Evolutionary conservation across 495 filamentous ascomycete genomes (phyloP).

Genomic region (Aspergillus funiculosus): DNA sequence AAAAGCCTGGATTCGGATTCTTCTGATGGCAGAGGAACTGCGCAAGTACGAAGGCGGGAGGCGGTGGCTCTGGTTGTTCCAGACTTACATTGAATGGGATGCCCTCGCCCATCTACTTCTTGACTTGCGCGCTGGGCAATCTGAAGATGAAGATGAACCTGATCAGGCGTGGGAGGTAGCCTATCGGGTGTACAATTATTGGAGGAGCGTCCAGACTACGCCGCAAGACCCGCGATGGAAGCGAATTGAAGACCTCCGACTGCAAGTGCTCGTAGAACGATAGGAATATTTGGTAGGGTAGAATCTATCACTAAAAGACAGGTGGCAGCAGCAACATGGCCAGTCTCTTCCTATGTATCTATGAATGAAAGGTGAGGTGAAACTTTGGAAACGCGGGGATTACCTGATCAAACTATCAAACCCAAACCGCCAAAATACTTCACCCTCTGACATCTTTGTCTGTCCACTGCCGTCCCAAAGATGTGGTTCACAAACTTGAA

Average conservation of each 20-base stretch:
- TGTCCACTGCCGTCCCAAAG: too few species aligned
- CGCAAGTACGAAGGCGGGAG: slow-evolving; percentile 15
- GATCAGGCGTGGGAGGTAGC: slow-evolving; percentile 13
- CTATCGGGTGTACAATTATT: slow-evolving; percentile 17
- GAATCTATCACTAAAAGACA: too few species aligned
- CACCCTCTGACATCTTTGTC: too few species aligned
- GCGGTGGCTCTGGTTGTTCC: slow-evolving; percentile 53
- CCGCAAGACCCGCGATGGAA: not conserved
- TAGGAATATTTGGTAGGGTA: too few species aligned
- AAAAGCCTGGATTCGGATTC: not conserved
- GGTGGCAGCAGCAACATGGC: too few species aligned
- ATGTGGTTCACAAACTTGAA: too few species aligned
- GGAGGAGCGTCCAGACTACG: not conserved
- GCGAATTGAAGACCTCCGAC: not conserved
- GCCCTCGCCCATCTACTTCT: slow-evolving; percentile 62
- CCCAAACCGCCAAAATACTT: too few species aligned
- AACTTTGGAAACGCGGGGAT: too few species aligned
- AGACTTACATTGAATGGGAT: slow-evolving; percentile 74
- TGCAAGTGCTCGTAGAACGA: not conserved
- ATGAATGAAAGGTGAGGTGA: too few species aligned
- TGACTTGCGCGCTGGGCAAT: slow-evolving; percentile 50
- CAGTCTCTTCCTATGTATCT: too few species aligned
- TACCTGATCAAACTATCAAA: too few species aligned
- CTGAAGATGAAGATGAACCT: not conserved
- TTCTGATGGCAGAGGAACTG: slow-evolving; percentile 18